These are phyloP conservation scores for Tremellales sp. DNA, from an alignment of 1,284 basidiomycete genomes.

Conservation along the genomic window DNA sequence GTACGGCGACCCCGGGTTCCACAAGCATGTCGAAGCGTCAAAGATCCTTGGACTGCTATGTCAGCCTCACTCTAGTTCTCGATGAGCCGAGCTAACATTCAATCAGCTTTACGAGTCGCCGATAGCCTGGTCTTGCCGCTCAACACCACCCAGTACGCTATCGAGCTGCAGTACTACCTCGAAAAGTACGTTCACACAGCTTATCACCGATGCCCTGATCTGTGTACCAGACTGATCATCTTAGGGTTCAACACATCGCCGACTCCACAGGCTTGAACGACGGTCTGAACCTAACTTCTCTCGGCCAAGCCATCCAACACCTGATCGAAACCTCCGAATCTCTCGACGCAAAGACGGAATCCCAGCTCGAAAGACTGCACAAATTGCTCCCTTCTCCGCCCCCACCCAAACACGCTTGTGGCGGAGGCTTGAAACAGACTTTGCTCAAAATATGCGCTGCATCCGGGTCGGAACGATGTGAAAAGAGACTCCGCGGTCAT, in stretches of 20 bases:
- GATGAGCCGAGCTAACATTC: neutral
- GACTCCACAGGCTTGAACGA: neutral
- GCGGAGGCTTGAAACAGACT: neutral
- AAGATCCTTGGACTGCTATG: constrained; percentile 60
- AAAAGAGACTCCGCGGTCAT: neutral
- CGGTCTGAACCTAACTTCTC: neutral
- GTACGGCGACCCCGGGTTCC: constrained; percentile 72
- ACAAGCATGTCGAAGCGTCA: constrained; percentile 65
- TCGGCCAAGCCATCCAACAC: neutral
- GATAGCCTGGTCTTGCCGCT: constrained; percentile 62
- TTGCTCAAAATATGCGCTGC: neutral
- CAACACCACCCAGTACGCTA: constrained; percentile 70
- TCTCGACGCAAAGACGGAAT: neutral
- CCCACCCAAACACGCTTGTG: neutral
- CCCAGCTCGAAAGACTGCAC: neutral
- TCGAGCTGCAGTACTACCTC: constrained; percentile 61
- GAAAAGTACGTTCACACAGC: constrained; percentile 43
- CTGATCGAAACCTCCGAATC: neutral
- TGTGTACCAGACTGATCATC: neutral
- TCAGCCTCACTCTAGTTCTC: constrained; percentile 8
- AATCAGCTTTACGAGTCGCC: constrained; percentile 56
- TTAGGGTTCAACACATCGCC: neutral
- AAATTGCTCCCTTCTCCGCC: neutral
- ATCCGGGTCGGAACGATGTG: neutral
- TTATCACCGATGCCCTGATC: neutral